A percentile compares a stretch with the other conserved stretches of the same genome.
Conservation (phyloP, 2,329 filamentous ascomycete species). For the Talaromyces islandicus region DNA sequence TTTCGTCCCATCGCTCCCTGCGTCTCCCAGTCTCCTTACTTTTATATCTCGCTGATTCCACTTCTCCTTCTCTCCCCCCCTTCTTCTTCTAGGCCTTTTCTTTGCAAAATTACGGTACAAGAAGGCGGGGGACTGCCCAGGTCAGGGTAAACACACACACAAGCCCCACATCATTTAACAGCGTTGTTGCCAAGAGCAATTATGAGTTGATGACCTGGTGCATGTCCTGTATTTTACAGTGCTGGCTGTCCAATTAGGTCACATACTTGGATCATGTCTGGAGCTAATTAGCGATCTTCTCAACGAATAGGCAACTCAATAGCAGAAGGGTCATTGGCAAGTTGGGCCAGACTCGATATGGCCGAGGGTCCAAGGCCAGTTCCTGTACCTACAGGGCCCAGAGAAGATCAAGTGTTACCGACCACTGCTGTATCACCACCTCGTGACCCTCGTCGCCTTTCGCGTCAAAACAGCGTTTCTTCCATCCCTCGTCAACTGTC, state of each 20-base stretch:
- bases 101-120: not conserved
- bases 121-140: not conserved
- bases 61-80: no score
- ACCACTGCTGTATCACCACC: not conserved
- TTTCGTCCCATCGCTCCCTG: not conserved
- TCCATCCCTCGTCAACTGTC: not conserved
- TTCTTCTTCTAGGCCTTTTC: no score
- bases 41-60: not conserved
- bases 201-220: not conserved
- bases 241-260: not conserved
- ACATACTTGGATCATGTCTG: not conserved
- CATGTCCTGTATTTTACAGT: not conserved
- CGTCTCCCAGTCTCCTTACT: not conserved
- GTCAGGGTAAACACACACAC: not conserved
- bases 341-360: not conserved
- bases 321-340: not conserved
- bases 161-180: not conserved
- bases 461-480: conserved; percentile 1
- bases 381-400: not conserved
- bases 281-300: not conserved
- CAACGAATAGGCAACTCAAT: not conserved
- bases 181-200: not conserved
- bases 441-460: conserved; percentile 5
- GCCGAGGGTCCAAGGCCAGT: not conserved
- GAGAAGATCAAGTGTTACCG: not conserved